A percentile compares a stretch with the other conserved stretches of the same genome.
These are phyloP conservation scores for Bjerkandera adusta DNA, from an alignment of 1,284 basidiomycete species.

Conservation along the genomic window DNA sequence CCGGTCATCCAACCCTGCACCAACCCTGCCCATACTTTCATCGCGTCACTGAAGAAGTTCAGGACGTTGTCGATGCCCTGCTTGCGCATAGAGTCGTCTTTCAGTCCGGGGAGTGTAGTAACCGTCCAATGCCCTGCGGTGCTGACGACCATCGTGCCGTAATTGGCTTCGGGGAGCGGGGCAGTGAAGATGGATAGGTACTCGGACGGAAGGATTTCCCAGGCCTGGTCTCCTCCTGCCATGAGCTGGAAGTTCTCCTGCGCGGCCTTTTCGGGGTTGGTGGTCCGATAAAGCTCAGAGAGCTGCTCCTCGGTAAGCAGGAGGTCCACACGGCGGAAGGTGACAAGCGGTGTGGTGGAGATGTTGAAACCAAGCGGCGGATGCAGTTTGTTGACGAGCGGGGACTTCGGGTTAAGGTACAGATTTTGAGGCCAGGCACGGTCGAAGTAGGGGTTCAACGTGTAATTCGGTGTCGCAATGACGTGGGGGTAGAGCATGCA, in stretches of 20 bases:
- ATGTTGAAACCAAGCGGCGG: constrained; percentile 54
- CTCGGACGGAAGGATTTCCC: constrained; percentile 49
- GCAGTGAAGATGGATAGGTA: constrained; percentile 51
- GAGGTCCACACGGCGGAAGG: constrained; percentile 62
- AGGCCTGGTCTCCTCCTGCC: constrained; percentile 50
- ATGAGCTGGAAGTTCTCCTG: constrained; percentile 38
- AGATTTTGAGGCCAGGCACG: constrained; percentile 62
- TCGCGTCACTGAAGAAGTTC: constrained; percentile 52
- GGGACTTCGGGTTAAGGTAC: constrained; percentile 54
- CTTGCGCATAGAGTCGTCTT: constrained; percentile 33
- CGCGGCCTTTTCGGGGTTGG: constrained; percentile 16
- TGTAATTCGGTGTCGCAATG: constrained; percentile 59
- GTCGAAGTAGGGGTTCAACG: constrained; percentile 50
- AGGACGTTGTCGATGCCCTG: constrained; percentile 51
- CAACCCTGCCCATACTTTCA: constrained; percentile 48
- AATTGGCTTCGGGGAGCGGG: constrained; percentile 47
- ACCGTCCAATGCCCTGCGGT: constrained; percentile 71
- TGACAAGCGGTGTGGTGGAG: constrained; percentile 54
- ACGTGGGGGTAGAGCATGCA: constrained; percentile 65
- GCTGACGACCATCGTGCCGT: constrained; percentile 56
- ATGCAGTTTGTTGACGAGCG: constrained; percentile 38
- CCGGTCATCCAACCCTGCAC: constrained; percentile 42
- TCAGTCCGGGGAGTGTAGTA: constrained; percentile 47
- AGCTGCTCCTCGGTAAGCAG: constrained; percentile 52
- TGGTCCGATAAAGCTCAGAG: constrained; percentile 38